These are phyloP conservation scores for Kodamaea jinghongensis DNA, from an alignment of 805 yeast species.

Conservation along the genomic window DNA sequence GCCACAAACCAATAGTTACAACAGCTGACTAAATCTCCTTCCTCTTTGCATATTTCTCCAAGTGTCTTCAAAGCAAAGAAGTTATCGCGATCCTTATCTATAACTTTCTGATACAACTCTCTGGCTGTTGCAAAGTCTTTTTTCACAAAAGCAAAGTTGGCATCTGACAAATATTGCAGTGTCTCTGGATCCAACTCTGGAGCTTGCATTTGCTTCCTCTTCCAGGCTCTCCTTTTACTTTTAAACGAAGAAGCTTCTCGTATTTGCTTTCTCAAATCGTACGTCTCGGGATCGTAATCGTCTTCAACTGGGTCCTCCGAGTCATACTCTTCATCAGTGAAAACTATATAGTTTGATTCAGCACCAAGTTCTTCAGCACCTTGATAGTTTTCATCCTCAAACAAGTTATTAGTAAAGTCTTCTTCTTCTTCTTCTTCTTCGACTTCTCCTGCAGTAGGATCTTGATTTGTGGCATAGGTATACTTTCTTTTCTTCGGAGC, in stretches of 20 bases:
- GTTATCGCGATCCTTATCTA: slow-evolving; percentile 72
- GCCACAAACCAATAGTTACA: slow-evolving; percentile 81
- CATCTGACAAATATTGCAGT: slow-evolving; percentile 59
- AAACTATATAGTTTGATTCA: slow-evolving; percentile 7
- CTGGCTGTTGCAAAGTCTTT: slow-evolving; percentile 60
- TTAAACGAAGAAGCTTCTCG: slow-evolving; percentile 67
- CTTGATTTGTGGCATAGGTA: too few relatives aligned
- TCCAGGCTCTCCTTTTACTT: slow-evolving; percentile 37
- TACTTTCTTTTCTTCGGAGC: too few relatives aligned
- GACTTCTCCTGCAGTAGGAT: too few relatives aligned
- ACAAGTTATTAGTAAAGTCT: slow-evolving; percentile 9
- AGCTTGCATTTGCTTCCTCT: slow-evolving; percentile 33
- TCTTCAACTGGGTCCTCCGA: slow-evolving; percentile 30
- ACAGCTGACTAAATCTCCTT: slow-evolving; percentile 67
- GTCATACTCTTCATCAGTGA: slow-evolving; percentile 24
- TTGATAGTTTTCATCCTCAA: slow-evolving; percentile 12
- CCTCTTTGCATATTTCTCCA: slow-evolving; percentile 76
- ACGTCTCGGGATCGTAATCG: slow-evolving; percentile 37
- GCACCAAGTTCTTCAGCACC: slow-evolving; percentile 17
- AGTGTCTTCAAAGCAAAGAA: slow-evolving; percentile 83
- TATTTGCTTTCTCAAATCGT: slow-evolving; percentile 58
- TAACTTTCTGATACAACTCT: slow-evolving; percentile 61
- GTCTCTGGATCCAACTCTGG: slow-evolving; percentile 71
- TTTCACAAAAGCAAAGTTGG: slow-evolving; percentile 76
- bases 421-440: slow-evolving; percentile 3